Percentiles rank a stretch among this genome's conserved stretches.
These are phyloP conservation scores for Daldinia sp. DNA, from an alignment of 2,329 filamentous ascomycete genomes.

Conservation along the genomic window DNA sequence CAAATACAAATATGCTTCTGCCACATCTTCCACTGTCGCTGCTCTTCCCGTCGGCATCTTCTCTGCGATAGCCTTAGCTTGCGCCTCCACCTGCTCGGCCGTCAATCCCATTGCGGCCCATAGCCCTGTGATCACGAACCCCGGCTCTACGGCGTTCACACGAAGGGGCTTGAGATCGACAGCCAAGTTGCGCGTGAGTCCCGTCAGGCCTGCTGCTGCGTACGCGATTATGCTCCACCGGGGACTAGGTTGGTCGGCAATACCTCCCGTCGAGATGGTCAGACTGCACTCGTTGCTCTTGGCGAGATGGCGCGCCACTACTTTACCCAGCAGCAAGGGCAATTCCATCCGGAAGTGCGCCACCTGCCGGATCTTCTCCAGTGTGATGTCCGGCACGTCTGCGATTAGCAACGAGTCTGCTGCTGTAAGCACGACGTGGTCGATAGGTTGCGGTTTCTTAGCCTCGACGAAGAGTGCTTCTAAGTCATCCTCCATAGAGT, in stretches of 20 bases:
- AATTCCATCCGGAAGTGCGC: conserved; percentile 45
- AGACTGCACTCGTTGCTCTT: conserved; percentile 34
- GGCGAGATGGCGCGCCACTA: conserved; percentile 43
- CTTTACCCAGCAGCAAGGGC: conserved; percentile 49
- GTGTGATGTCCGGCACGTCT: conserved; percentile 39
- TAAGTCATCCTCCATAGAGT: conserved; percentile 39
- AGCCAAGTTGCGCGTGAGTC: conserved; percentile 43
- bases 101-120: conserved; percentile 34
- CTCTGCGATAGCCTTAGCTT: conserved; percentile 16
- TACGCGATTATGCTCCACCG: conserved; percentile 40
- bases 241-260: conserved; percentile 35
- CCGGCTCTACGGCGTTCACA: conserved; percentile 45
- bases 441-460: conserved; percentile 28
- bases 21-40: conserved; percentile 40
- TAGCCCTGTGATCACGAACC: conserved; percentile 41
- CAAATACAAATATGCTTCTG: conserved; percentile 45
- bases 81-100: conserved; percentile 18
- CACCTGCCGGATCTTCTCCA: conserved; percentile 38
- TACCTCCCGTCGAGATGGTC: conserved; percentile 40
- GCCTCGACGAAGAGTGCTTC: conserved; percentile 35
- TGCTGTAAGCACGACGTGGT: conserved; percentile 46
- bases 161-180: conserved; percentile 43
- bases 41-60: conserved; percentile 37
- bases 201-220: conserved; percentile 37
- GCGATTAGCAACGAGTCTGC: conserved; percentile 40